These are phyloP conservation scores for Pseudohalonectria lignicola DNA, from an alignment of 2,329 filamentous ascomycete species.

Conservation along the genomic window DNA sequence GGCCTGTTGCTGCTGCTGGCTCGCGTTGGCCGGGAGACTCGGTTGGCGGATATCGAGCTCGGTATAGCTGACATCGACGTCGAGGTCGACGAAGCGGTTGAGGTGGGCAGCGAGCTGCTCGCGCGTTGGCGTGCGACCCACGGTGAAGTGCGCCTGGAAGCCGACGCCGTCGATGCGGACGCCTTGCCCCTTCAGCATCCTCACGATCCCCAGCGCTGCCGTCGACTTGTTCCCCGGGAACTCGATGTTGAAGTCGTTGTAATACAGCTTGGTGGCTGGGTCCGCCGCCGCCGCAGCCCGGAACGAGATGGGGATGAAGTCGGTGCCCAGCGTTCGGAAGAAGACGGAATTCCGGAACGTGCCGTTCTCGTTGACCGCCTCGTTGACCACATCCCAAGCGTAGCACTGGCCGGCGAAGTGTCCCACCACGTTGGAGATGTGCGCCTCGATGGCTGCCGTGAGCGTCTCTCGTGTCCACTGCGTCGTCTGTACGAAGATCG, in stretches of 20 bases:
- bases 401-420: constrained; percentile 36
- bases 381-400: constrained; percentile 44
- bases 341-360: constrained; percentile 31
- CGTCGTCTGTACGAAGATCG: constrained; percentile 24
- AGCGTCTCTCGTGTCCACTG: constrained; percentile 42
- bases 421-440: constrained; percentile 33
- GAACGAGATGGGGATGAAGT: constrained; percentile 38
- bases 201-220: constrained; percentile 19
- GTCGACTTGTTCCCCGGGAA: constrained; percentile 18
- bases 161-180: constrained; percentile 40
- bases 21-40: constrained; percentile 28
- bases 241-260: constrained; percentile 44
- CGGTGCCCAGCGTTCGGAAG: constrained; percentile 29
- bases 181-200: constrained; percentile 17
- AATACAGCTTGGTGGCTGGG: constrained; percentile 34
- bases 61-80: constrained; percentile 37
- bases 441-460: constrained; percentile 35
- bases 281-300: constrained; percentile 28
- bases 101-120: constrained; percentile 24
- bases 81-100: constrained; percentile 25
- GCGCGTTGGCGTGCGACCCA: constrained; percentile 27
- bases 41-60: constrained; percentile 38
- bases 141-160: constrained; percentile 38
- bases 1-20: constrained; percentile 32
- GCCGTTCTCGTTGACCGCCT: constrained; percentile 37